These are phyloP conservation scores for Guyanaporus albipodus DNA, from an alignment of 768 basidiomycete species.

Conservation along the genomic window DNA sequence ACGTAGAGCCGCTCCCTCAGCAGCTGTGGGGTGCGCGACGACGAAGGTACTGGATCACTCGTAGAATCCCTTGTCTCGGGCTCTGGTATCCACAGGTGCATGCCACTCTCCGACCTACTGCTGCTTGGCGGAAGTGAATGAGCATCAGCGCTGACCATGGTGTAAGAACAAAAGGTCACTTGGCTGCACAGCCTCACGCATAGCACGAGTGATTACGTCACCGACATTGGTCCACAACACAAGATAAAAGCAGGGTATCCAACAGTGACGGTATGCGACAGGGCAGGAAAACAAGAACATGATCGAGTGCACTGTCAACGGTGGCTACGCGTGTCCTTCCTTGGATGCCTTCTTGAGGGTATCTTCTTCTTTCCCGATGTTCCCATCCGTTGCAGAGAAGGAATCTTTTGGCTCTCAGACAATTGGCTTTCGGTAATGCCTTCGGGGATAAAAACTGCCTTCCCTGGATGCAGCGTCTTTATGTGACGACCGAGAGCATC, in stretches of 20 bases:
- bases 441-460: neutral
- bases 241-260: neutral
- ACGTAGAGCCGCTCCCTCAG: constrained; percentile 81
- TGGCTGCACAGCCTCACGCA: too few relatives aligned
- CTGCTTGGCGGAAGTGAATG: constrained; percentile 1
- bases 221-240: too few relatives aligned
- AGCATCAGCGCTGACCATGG: constrained; percentile 11
- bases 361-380: constrained; percentile 8
- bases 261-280: neutral
- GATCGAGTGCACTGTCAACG: neutral
- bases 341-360: neutral
- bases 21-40: constrained; percentile 27
- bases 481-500: constrained; percentile 27
- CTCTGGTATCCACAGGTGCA: constrained; percentile 33
- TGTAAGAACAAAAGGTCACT: neutral
- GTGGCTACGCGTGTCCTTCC: constrained; percentile 6
- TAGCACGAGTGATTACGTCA: too few relatives aligned
- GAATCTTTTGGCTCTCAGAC: neutral
- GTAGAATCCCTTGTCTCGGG: constrained; percentile 19
- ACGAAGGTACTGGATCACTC: constrained; percentile 17
- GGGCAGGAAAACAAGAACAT: neutral
- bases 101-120: constrained; percentile 3
- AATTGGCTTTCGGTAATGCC: neutral
- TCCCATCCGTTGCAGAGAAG: neutral
- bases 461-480: constrained; percentile 13